Conservation (phyloP, 2,329 filamentous ascomycete genomes). For the Aspergillus thermomutatus region DNA sequence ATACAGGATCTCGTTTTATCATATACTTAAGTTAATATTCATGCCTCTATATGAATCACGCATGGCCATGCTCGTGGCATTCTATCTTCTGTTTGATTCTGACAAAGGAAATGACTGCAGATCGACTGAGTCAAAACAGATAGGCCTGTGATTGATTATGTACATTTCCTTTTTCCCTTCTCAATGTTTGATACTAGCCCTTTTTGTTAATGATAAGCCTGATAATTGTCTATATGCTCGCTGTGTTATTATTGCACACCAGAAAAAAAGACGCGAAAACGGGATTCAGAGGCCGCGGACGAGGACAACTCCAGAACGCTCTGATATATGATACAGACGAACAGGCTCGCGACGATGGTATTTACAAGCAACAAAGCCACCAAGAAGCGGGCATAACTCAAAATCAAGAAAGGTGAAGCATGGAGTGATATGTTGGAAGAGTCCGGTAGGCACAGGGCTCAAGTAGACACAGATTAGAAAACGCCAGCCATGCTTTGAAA, state of each 20-base stretch:
- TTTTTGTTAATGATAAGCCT: background rate
- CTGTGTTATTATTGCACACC: background rate
- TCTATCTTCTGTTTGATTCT: background rate
- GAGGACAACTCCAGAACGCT: background rate
- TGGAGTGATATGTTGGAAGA: background rate
- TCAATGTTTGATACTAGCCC: background rate
- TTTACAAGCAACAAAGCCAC: background rate
- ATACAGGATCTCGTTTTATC: background rate
- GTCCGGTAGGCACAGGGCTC: background rate
- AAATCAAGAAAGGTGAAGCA: background rate
- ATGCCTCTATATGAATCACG: background rate
- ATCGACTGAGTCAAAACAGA: background rate
- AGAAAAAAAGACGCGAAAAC: background rate
- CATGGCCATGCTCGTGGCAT: background rate
- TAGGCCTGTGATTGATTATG: background rate
- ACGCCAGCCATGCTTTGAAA: background rate
- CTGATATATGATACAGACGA: background rate
- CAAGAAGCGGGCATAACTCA: background rate
- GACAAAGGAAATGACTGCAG: background rate
- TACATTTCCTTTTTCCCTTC: background rate
- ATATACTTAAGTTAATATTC: background rate
- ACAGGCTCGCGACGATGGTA: background rate
- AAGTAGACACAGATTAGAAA: background rate
- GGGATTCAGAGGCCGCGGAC: background rate
- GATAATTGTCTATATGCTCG: background rate